Evolutionary conservation across 139 green algal genomes (phyloP), one percentile per base, ranked within the genome.

Genomic region (Deuterostichococcus epilithicus): DNA sequence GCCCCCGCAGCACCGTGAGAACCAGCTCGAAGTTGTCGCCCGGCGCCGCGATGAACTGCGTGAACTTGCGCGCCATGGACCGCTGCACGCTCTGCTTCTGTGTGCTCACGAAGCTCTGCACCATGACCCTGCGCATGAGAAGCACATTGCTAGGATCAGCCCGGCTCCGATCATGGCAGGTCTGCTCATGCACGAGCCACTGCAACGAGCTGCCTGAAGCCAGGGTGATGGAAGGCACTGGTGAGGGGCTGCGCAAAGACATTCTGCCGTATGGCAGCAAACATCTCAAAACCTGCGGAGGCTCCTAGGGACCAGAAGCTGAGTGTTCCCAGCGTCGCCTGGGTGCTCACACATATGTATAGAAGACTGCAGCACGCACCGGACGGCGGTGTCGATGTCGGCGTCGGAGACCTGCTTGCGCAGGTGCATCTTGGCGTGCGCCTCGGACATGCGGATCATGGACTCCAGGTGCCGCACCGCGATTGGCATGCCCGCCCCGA

Each of bases 371-470:
- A 28, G 0, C 18, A 23, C 80, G 33, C 73, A 90, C 85, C 81
- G 83, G 80, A 95, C 92, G 72, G 91, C 89, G 18, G 87, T 79
- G 77, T 96, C 90, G 26, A 97, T 88, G 86, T 97, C 94, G n/a
- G 88, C 78, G 30, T 92, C 85, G 0, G 82, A 84, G 42, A 99
- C 96, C 36, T 91, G 90, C 33, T 94, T 86, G 22, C 94, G 85
- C 77, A 99, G 87, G 85, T 98, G 96, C 94, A 99, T 98, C 70
- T 82, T 82, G 0, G 96, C 96, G 39, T 96, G 89, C 47, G 96
- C 91, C 90, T 99, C 96, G 0, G 83, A 78, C 95, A 99, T 98
- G 82, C 96, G 94, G 72, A 99, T 97, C 82, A 99, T 95, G 42
- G 69, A 89, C 90, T 99, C 96, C 60, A 99, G 79, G 88, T 99